phyloP scores from a whole-genome alignment of 805 yeast species.

The Saturnispora quitensis region DNA sequence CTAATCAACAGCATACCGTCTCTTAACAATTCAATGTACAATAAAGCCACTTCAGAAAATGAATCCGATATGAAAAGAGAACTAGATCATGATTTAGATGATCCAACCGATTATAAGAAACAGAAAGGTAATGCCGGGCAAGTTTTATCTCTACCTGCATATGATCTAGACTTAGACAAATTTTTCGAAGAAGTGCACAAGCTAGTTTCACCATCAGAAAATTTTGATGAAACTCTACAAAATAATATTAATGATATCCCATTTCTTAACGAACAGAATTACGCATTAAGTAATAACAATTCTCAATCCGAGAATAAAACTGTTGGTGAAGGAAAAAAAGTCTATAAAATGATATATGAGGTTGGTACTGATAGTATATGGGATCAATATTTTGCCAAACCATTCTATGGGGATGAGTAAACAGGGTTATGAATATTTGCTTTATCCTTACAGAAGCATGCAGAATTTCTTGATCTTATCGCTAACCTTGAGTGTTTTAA shows the following conservation, averaged over 20 bases:
- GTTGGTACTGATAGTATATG: conserved; percentile 59
- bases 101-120: conserved; percentile 1
- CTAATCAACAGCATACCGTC: conserved; percentile 30
- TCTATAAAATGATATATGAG: conserved; percentile 53
- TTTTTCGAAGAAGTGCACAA: conserved; percentile 43
- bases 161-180: conserved; percentile 31
- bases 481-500: background rate
- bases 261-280: background rate
- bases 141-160: conserved; percentile 25
- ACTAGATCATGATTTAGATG: background rate
- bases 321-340: conserved; percentile 40
- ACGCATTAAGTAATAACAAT: background rate
- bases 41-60: conserved; percentile 1
- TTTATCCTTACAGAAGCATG: background rate
- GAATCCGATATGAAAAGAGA: background rate
- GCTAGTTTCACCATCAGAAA: conserved; percentile 16
- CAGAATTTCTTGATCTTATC: background rate
- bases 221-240: conserved; percentile 10
- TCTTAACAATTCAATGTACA: conserved; percentile 10
- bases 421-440: background rate
- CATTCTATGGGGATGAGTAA: conserved; percentile 15
- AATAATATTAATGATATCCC: conserved; percentile 13
- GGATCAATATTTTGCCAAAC: conserved; percentile 49
- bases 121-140: background rate
- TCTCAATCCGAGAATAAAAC: background rate